Evolutionary conservation across 345 rosid species (phyloP).

Genomic region (Eucalyptus fibrosa): DNA sequence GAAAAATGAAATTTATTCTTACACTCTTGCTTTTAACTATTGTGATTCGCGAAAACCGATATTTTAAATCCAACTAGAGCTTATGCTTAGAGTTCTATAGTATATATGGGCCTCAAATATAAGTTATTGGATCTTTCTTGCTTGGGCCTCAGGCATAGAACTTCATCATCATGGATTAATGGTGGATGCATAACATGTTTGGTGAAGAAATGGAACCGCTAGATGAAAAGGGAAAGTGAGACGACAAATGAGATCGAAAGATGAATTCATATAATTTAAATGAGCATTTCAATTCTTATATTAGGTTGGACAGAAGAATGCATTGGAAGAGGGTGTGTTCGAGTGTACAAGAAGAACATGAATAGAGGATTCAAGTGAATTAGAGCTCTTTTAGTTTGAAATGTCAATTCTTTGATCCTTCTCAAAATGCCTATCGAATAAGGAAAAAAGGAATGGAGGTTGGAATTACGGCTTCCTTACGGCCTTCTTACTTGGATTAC

Average conservation of each 20-base stretch:
- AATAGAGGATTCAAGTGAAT: rapidly evolving
- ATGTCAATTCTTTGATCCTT: neutral
- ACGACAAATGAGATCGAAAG: neutral
- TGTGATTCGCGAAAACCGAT: rapidly evolving
- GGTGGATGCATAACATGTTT: neutral
- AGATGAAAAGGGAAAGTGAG: neutral
- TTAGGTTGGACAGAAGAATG: neutral
- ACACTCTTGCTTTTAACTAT: too few relatives aligned
- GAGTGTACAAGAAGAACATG: neutral
- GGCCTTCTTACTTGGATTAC: rapidly evolving
- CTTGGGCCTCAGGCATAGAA: neutral
- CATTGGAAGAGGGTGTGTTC: neutral
- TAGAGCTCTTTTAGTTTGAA: neutral
- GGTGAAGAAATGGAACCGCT: neutral
- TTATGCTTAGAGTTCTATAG: neutral
- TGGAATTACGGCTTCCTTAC: rapidly evolving
- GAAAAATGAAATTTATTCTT: too few relatives aligned
- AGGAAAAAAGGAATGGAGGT: neutral
- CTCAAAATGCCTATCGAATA: neutral
- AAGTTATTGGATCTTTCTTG: neutral
- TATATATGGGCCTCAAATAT: neutral
- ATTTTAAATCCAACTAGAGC: neutral
- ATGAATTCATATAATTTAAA: neutral
- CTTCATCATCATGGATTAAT: neutral
- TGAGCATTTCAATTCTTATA: neutral